These are phyloP conservation scores for Colletotrichum tanaceti DNA, from an alignment of 2,329 filamentous ascomycete species.

Conservation along the genomic window DNA sequence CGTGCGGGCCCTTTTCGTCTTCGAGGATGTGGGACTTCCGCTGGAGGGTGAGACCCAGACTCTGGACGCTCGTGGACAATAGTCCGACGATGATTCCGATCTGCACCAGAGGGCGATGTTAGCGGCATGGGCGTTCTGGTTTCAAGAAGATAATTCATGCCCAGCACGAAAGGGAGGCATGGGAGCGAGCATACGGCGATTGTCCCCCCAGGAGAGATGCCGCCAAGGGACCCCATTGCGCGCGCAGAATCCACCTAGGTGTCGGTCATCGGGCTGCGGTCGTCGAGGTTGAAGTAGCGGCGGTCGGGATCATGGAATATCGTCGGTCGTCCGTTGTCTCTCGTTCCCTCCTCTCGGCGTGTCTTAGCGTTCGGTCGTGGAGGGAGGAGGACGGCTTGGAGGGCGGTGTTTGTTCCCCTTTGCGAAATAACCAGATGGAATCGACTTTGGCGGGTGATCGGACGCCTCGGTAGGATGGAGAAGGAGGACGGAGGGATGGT, in stretches of 20 bases:
- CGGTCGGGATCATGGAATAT: slow-evolving; percentile 31
- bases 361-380: slow-evolving; percentile 18
- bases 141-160: slow-evolving; percentile 7
- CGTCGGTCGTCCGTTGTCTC: slow-evolving; percentile 20
- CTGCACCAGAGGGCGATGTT: slow-evolving; percentile 58
- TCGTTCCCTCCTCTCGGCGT: slow-evolving; percentile 12
- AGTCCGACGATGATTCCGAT: slow-evolving; percentile 94
- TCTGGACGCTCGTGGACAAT: slow-evolving; percentile 93
- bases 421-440: slow-evolving; percentile 11
- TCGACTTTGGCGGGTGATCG: slow-evolving; percentile 20
- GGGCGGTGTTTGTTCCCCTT: slow-evolving; percentile 16
- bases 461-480: slow-evolving; percentile 6
- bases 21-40: slow-evolving; percentile 98
- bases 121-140: slow-evolving; percentile 8
- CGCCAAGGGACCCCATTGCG: slow-evolving; percentile 78
- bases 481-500: background rate
- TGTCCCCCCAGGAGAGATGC: slow-evolving; percentile 81
- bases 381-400: background rate
- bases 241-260: slow-evolving; percentile 49
- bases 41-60: slow-evolving; percentile 92
- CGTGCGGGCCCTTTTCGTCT: slow-evolving; percentile 87
- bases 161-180: background rate
- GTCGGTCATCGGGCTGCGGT: slow-evolving; percentile 60
- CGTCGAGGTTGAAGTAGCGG: slow-evolving; percentile 29
- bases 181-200: slow-evolving; percentile 70